Evolutionary conservation across 2,329 filamentous ascomycete genomes (phyloP), one percentile per base, ranked within the genome.

Genomic region (Coniochaeta sp.): DNA sequence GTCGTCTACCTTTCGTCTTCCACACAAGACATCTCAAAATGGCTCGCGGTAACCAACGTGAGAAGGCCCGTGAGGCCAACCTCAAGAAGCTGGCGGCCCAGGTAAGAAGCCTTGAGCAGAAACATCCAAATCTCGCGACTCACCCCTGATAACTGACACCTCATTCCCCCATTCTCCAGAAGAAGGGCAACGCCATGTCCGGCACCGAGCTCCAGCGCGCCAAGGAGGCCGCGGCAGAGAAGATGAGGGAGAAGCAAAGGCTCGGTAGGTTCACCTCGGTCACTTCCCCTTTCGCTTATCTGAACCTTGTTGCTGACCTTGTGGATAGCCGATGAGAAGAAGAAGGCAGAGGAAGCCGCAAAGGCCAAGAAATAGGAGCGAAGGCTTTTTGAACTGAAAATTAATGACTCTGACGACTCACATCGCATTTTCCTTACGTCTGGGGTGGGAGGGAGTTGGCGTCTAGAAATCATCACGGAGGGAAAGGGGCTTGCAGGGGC

Each of bases 31-130:
- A 48, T 46, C 14, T 49, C 58, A 62, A n/a, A 57, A 97, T 97
- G 92, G 85, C 92, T 61, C 89, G 92, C 70, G 92, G 92, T 61
- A 97, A 97, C 71, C 92, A 97, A 78, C 87, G 92, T 65, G 91
- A 97, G 58, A 91, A 92, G 76, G 87, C 88, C 63, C 87, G 92
- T 57, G 88, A 92, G 74, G 94, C 92, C 75, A 89, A 83, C 71
- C 80, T 84, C 65, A 92, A 95, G 77, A 83, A 85, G 63, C 68
- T 78, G 65, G 75, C 82, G 48, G 65, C 68, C 49, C 62, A 77
- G 74, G 87, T 90, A 73, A 61, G 78, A 71, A 2, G 16, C n/a
- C 26, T 22, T 28, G 5, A n/a, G 4, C n/a, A 27, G 24, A 28
- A 18, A 2, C 2, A 31, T 31, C 4, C n/a, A n/a, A n/a, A 22